Percentiles rank a stretch among this genome's conserved stretches.
phyloP scores from a whole-genome alignment of 495 filamentous ascomycete species.

The Daldinia bambusicola region DNA sequence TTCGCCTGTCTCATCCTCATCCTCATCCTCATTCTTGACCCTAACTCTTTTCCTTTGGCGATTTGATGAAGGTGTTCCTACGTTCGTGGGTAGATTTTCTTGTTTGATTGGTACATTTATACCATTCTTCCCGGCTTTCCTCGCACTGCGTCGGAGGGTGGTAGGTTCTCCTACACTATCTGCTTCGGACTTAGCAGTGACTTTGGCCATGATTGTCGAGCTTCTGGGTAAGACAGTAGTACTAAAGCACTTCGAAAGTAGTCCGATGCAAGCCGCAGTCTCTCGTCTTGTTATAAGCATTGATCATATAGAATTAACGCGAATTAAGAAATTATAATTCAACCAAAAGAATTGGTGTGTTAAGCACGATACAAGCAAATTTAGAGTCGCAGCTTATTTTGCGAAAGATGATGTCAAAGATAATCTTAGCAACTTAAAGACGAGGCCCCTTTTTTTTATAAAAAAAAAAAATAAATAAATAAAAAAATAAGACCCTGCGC shows the following conservation, averaged over 20 bases:
- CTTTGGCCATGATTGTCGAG: constrained; percentile 25
- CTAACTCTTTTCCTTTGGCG: neutral
- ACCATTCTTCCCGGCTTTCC: neutral
- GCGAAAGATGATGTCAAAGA: neutral
- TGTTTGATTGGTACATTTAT: constrained; percentile 1
- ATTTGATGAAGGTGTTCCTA: neutral
- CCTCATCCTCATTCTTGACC: neutral
- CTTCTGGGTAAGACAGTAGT: neutral
- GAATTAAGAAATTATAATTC: no score
- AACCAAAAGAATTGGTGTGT: neutral
- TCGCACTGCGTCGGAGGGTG: constrained; percentile 1
- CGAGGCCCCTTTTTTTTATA: neutral
- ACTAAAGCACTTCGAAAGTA: neutral
- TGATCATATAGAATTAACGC: no score
- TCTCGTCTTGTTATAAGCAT: no score
- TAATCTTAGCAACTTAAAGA: neutral
- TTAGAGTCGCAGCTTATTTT: neutral
- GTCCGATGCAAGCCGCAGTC: no score
- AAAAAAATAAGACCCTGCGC: neutral
- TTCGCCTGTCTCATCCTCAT: neutral
- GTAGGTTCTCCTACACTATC: neutral
- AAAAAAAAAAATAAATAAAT: neutral
- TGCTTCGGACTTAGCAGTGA: constrained; percentile 1
- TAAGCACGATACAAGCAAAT: neutral
- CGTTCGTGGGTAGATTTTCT: neutral